Base-by-base conservation (phyloP, 2,329 filamentous ascomycete species). In the Alternaria solani region DNA sequence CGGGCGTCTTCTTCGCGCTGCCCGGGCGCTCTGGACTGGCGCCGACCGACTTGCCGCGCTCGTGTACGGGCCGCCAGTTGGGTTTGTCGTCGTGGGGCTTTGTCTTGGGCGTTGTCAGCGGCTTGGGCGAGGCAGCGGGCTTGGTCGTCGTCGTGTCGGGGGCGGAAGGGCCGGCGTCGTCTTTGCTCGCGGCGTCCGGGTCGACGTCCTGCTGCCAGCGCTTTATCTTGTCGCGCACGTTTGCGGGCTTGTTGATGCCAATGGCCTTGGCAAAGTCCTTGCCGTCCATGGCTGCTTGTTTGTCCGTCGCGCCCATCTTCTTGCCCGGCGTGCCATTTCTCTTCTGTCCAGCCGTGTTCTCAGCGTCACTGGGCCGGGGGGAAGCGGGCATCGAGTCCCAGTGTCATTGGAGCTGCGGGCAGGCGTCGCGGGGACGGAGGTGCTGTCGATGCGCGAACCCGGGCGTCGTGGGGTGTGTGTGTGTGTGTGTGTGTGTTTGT, bases 151-250 rank as follows among this genome's bases (percentile, higher is more conserved):
- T 23, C 46, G 20, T 23, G 20, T 43, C 28, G 16, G 53, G 16
- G 7, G 46, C 54, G 39, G 59, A 57, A 16, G 47, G 46, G 41
- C 59, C 62, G 12, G 61, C 54, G 44, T 65, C 63, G 36, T 65
- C 64, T 26, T 65, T 55, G 32, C 57, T 60, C 11, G 62, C 60
- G 12, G 60, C 61, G 26, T 89, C 89, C 6, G 86, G 85, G 34
- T 89, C 91, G 71, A 91, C 92, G 67, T 89, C 84, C 73, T 90
- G 90, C 78, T 97, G 93, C 93, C 93, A 97, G 78, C 89, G 86
- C 68, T 89, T 90, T 54, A 97, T 91, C 71, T 93, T 89, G 67
- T 92, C 90, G 63, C 87, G 87, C 48, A 96, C 81, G 68, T 84
- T 83, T 69, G 79, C 81, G 52, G 76, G 76, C 66, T 75, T 72